phyloP scores from a whole-genome alignment of 208 protist species.

The Crithidia bombi region DNA sequence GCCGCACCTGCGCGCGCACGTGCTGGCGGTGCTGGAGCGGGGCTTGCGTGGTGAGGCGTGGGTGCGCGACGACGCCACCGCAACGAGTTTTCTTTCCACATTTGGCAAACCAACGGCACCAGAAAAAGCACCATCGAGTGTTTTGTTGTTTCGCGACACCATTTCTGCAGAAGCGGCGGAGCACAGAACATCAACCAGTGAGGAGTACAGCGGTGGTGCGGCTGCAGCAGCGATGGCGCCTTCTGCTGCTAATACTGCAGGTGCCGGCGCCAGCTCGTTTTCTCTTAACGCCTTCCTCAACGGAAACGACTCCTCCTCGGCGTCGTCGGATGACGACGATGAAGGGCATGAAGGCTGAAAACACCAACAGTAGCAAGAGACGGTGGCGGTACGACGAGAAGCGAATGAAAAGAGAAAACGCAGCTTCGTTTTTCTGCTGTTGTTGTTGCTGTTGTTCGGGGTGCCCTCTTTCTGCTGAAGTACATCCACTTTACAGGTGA shows the following conservation, averaged over 20 bases:
- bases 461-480: too few species aligned
- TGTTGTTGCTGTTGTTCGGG: too few species aligned
- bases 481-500: too few species aligned
- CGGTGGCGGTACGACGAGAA: too few species aligned
- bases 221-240: not conserved
- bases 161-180: not conserved
- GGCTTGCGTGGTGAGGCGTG: constrained; percentile 53
- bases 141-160: constrained; percentile 25
- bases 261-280: not conserved
- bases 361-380: too few species aligned
- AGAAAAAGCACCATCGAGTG: constrained; percentile 26
- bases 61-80: constrained; percentile 23
- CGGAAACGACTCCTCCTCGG: constrained; percentile 5
- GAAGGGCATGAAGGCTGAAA: not conserved
- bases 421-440: too few species aligned
- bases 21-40: constrained; percentile 45
- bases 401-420: too few species aligned
- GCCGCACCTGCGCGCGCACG: constrained; percentile 51
- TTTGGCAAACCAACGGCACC: constrained; percentile 29
- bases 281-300: constrained; percentile 29
- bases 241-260: not conserved
- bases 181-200: not conserved
- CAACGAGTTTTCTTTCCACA: constrained; percentile 12
- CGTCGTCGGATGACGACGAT: constrained; percentile 2
- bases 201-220: not conserved